Evolutionary conservation across 345 rosid species (phyloP).

Genomic region (Citrus mangshanensis): DNA sequence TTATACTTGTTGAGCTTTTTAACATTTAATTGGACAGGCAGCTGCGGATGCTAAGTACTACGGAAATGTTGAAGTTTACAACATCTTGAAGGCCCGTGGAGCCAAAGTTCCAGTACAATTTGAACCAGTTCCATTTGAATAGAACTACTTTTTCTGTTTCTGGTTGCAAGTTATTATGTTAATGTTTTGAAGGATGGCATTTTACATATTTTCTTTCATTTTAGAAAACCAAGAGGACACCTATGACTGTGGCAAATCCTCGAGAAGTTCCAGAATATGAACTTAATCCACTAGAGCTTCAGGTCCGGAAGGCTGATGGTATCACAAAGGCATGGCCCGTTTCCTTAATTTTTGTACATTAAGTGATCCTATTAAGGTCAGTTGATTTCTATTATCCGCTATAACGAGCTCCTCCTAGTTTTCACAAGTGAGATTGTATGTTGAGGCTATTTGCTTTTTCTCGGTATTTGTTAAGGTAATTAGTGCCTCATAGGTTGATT

Average conservation of each 20-base stretch:
- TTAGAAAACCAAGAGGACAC: slow-evolving; percentile 92
- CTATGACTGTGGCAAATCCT: slow-evolving; percentile 90
- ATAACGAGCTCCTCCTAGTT: no score
- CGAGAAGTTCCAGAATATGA: slow-evolving; percentile 93
- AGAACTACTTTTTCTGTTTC: not conserved
- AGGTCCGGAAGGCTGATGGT: slow-evolving; percentile 79
- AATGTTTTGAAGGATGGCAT: not conserved
- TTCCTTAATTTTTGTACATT: slow-evolving; percentile 6
- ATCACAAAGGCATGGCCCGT: slow-evolving; percentile 60
- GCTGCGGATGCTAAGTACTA: slow-evolving; percentile 91
- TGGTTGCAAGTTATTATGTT: not conserved
- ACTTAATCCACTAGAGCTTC: slow-evolving; percentile 91
- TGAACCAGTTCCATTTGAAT: not conserved
- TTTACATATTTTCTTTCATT: slow-evolving; percentile 16
- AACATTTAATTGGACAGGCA: slow-evolving; percentile 46
- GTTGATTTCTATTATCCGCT: no score
- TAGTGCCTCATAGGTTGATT: no score
- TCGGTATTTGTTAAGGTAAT: no score
- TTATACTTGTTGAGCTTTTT: no score
- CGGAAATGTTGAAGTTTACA: slow-evolving; percentile 76
- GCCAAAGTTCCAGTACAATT: slow-evolving; percentile 73
- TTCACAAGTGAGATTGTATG: no score
- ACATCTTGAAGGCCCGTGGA: slow-evolving; percentile 85
- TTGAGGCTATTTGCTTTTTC: no score
- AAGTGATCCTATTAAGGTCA: not conserved